These are phyloP conservation scores for Cucurbita moschata DNA, from an alignment of 306 rosid genomes.

Conservation along the genomic window DNA sequence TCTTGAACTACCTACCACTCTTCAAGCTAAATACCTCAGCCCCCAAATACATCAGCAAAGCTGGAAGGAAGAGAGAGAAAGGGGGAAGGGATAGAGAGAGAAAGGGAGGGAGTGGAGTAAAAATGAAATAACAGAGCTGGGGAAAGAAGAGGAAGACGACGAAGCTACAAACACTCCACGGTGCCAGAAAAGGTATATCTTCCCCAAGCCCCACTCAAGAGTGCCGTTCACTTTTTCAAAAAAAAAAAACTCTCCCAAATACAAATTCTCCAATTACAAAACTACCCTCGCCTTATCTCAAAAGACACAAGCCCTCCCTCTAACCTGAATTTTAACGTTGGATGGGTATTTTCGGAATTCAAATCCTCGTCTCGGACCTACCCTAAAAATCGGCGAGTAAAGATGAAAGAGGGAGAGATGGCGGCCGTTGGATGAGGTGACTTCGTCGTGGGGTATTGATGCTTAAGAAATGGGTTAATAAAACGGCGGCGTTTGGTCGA, in stretches of 20 bases:
- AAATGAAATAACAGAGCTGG: background rate
- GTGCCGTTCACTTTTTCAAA: conserved; percentile 10
- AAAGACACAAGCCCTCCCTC: background rate
- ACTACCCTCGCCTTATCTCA: conserved; percentile 15
- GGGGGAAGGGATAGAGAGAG: conserved; percentile 9
- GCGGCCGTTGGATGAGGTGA: conserved; percentile 19
- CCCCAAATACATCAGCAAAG: conserved; percentile 14
- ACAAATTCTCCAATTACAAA: conserved; percentile 19
- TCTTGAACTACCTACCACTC: conserved; percentile 13
- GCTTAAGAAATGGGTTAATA: background rate
- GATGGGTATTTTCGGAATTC: conserved; percentile 29
- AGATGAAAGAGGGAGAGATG: background rate
- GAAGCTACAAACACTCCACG: background rate
- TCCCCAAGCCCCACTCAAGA: conserved; percentile 14
- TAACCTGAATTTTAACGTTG: conserved; percentile 11
- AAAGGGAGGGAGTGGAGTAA: background rate
- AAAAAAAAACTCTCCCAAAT: background rate
- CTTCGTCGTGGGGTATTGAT: background rate
- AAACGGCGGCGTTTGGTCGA: background rate
- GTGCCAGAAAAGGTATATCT: background rate
- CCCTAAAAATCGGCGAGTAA: background rate
- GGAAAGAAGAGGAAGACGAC: conserved; percentile 15
- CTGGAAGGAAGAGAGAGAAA: conserved; percentile 3
- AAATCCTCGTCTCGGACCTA: background rate
- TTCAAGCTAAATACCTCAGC: conserved; percentile 11